Evolutionary conservation across 345 rosid species (phyloP).

Genomic region (Camelina laxa): DNA sequence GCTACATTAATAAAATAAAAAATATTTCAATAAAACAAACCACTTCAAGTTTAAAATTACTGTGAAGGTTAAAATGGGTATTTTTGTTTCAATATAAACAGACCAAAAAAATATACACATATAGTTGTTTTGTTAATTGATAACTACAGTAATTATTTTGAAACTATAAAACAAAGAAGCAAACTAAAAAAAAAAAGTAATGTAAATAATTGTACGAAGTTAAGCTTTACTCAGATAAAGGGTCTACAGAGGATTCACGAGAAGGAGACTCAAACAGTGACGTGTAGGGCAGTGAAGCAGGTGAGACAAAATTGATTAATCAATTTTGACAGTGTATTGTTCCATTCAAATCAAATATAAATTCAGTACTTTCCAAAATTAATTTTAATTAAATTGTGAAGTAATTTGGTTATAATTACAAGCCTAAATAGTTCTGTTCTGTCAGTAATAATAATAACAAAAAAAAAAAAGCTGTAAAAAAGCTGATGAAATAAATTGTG

Average conservation of each 20-base stretch:
- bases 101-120: too few species aligned
- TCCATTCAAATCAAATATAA: slow-evolving; percentile 34
- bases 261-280: slow-evolving; percentile 39
- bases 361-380: slow-evolving; percentile 1
- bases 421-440: slow-evolving; percentile 19
- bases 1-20: too few species aligned
- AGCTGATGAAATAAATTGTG: slow-evolving; percentile 43
- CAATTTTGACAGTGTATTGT: slow-evolving; percentile 40
- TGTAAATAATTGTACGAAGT: slow-evolving; percentile 38
- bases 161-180: slow-evolving; percentile 24
- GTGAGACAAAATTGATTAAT: slow-evolving; percentile 46
- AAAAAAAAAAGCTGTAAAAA: slow-evolving; percentile 34
- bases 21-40: too few species aligned
- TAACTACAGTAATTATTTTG: background rate
- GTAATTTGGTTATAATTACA: background rate
- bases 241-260: slow-evolving; percentile 44
- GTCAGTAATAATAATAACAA: background rate
- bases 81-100: too few species aligned
- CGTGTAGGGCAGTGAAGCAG: slow-evolving; percentile 40
- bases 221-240: slow-evolving; percentile 30
- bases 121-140: background rate
- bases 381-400: background rate
- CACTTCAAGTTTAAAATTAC: too few species aligned
- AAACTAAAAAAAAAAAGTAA: slow-evolving; percentile 5
- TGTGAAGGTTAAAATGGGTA: too few species aligned